phyloP scores from a whole-genome alignment of 345 rosid species.

The Camelina hispida region DNA sequence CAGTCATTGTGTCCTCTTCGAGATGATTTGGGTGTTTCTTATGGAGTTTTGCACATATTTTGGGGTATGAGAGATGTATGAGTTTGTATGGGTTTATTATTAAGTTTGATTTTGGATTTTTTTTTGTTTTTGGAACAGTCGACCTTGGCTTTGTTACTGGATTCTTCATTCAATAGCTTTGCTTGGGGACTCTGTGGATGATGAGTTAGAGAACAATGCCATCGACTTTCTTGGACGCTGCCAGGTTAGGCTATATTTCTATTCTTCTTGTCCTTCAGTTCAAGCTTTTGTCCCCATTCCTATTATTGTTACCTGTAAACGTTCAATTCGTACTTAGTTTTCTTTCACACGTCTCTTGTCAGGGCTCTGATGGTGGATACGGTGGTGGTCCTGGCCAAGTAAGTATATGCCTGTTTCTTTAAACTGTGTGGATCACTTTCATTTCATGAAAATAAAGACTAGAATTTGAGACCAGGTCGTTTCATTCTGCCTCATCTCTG shows the following conservation, averaged over 20 bases:
- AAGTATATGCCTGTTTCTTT: slow-evolving; percentile 44
- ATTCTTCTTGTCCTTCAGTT: neutral
- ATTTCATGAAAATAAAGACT: neutral
- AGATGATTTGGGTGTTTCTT: neutral
- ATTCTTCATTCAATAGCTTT: slow-evolving; percentile 86
- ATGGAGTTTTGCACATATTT: slow-evolving; percentile 6
- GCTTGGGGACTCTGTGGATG: slow-evolving; percentile 73
- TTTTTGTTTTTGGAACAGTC: slow-evolving; percentile 52
- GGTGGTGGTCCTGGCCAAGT: slow-evolving; percentile 99
- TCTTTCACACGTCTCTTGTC: slow-evolving; percentile 23
- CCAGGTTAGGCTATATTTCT: slow-evolving; percentile 58
- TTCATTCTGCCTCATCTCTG: slow-evolving; percentile 17
- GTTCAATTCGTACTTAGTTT: slow-evolving; percentile 12
- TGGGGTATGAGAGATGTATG: neutral
- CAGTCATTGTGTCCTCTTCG: neutral
- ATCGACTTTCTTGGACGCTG: slow-evolving; percentile 79
- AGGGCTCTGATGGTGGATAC: slow-evolving; percentile 92
- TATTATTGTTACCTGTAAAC: neutral
- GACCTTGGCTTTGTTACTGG: slow-evolving; percentile 99
- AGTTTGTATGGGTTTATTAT: slow-evolving; percentile 2
- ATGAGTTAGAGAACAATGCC: slow-evolving; percentile 54
- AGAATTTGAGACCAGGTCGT: neutral
- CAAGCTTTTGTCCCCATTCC: neutral
- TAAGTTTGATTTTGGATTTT: slow-evolving; percentile 15
- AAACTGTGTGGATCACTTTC: slow-evolving; percentile 7